phyloP scores from a whole-genome alignment of 2,329 filamentous ascomycete species.

The Fusarium marasasianum region DNA sequence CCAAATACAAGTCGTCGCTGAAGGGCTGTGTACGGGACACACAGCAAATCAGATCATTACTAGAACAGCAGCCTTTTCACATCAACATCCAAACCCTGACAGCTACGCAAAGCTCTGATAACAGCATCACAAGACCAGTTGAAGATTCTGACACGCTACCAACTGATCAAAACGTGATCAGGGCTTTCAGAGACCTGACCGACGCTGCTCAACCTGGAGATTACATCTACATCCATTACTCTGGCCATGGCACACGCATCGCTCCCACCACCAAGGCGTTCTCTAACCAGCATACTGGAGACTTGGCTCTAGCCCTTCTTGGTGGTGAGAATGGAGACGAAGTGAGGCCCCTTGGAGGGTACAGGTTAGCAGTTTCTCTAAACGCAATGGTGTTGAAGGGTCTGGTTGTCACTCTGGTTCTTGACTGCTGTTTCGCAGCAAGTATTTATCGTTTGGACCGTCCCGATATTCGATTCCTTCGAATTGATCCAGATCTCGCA shows the following conservation, averaged over 20 bases:
- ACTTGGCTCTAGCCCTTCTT: conserved; percentile 17
- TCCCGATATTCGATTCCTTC: background rate
- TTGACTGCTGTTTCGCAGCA: conserved; percentile 33
- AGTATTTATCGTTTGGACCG: conserved; percentile 5
- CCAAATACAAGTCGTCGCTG: background rate
- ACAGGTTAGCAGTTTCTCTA: background rate
- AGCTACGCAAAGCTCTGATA: background rate
- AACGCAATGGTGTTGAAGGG: conserved; percentile 13
- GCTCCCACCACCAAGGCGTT: background rate
- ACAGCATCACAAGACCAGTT: background rate
- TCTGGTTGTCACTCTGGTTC: conserved; percentile 19
- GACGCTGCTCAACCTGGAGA: background rate
- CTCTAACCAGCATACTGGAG: background rate
- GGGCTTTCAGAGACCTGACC: background rate
- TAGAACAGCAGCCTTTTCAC: background rate
- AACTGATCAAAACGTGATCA: background rate
- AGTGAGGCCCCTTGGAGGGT: background rate
- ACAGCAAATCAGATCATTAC: background rate
- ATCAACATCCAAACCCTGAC: conserved; percentile 1
- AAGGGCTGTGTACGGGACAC: conserved; percentile 18
- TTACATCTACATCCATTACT: conserved; percentile 12
- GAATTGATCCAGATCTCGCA: background rate
- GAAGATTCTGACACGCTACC: background rate
- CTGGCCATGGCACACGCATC: background rate
- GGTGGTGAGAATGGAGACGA: background rate